Conservation (phyloP, 495 filamentous ascomycete species). For the Talaromyces wortmannii region DNA sequence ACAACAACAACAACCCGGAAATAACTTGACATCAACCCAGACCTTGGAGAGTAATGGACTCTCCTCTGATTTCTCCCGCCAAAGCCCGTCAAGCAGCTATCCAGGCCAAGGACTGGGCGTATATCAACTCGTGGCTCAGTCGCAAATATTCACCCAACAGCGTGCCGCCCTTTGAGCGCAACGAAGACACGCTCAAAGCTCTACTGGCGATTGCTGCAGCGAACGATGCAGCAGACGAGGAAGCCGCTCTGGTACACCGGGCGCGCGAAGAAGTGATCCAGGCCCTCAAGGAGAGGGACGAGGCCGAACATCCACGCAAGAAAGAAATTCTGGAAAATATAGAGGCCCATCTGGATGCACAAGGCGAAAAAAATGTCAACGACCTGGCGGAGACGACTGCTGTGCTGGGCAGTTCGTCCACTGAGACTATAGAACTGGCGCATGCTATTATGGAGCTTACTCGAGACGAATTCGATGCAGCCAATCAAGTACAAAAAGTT, state of each 20-base stretch:
- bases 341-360: conserved; percentile 32
- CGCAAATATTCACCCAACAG: conserved; percentile 58
- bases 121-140: conserved; percentile 74
- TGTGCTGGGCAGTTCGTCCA: conserved; percentile 24
- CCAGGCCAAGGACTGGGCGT: conserved; percentile 78
- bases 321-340: conserved; percentile 31
- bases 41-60: conserved; percentile 19
- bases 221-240: conserved; percentile 80
- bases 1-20: conserved; percentile 5
- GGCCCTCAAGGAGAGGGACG: conserved; percentile 24
- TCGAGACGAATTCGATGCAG: conserved; percentile 29
- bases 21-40: neutral
- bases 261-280: conserved; percentile 32
- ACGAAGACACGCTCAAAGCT: conserved; percentile 71
- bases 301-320: conserved; percentile 24
- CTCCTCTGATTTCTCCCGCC: conserved; percentile 34
- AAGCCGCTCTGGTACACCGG: conserved; percentile 46
- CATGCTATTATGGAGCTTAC: conserved; percentile 36
- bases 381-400: conserved; percentile 31
- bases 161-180: conserved; percentile 71
- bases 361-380: conserved; percentile 23
- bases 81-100: conserved; percentile 43
- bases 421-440: conserved; percentile 25
- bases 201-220: conserved; percentile 67
- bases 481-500: conserved; percentile 42